Base-by-base conservation (phyloP, 495 filamentous ascomycete species). In the Podospora pseudocomata region DNA sequence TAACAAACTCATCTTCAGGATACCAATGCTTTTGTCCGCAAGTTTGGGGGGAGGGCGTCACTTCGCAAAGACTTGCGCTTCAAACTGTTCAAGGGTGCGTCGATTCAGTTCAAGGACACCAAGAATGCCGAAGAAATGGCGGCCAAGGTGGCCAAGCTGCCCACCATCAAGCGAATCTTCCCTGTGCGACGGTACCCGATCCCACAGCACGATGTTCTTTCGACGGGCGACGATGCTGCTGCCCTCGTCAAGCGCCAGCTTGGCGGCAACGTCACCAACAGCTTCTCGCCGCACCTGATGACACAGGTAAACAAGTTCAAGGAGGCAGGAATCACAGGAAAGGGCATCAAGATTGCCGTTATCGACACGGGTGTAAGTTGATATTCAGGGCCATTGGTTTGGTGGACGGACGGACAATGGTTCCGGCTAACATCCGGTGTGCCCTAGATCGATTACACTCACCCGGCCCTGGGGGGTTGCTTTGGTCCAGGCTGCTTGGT, bases 401-500 rank as follows among this genome's bases (percentile, higher is more conserved):
- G 30, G 39, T 49, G 15, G 39, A 2, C 39, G 5, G 39, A 49
- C 39, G 39, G 5, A 16, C 34, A 16, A n/a, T 11, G 19, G 18
- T 11, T n/a, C 5, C 65, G 20, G 53, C 73, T 76, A 66, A 77
- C 69, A 39, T 18, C 56, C 56, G 27, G 11, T 7, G 58, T 63
- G n/a, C 32, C 27, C 23, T 30, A 82, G 80, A 82, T 84, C 69
- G 86, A 88, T 71, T 88, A 86, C 69, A 81, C 70, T 0, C 86
- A 88, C 65, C 85, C 86, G 4, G 84, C 85, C 9, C 80, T 88
- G 4, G 86, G 86, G 27, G 86, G 86, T 63, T 86, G 85, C 66
- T 83, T 86, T 70, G 82, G 85, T 5, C 68, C 76, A 4, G 84
- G 82, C 39, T 88, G 84, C 71, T 72, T 86, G 72, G 83, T 88